Base-by-base conservation (phyloP, 179 eudicot species). In the Beta macrorhiza region DNA sequence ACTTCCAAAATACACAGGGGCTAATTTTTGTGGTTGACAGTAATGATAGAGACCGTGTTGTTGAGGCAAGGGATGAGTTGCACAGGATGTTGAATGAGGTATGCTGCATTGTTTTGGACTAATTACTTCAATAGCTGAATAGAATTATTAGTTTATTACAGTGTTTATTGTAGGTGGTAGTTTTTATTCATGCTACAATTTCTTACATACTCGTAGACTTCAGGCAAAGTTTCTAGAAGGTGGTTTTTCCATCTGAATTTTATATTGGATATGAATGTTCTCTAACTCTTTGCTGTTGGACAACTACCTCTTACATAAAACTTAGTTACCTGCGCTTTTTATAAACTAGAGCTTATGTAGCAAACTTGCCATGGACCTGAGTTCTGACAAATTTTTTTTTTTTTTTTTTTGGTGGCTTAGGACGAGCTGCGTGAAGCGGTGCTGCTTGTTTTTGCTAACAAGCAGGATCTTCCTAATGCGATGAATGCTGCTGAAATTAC, bases 401-500 rank as follows among this genome's bases (percentile, higher is more conserved):
- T 29, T 29, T n/a, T n/a, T n/a, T n/a, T n/a, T n/a, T n/a, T n/a
- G n/a, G n/a, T n/a, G n/a, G 10, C 79, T n/a, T 85, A 93, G 97
- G 97, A 93, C 83, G 97, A 93, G 91, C 90, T 93, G 67, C 88
- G 97, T 22, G 96, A 93, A 89, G 97, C 97, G 73, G 97, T 93
- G 59, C 83, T 93, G 82, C 97, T 92, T 74, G 97, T 92, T 59
- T 92, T 92, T 84, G 97, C 97, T 76, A 92, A 92, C 94, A 92
- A 92, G 84, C 97, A 92, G 83, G 97, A 92, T 91, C 96, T 93
- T 89, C 97, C 97, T 1, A 93, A 93, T 89, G 97, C 97, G 61
- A 93, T 93, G 97, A 93, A 93, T 76, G 97, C 97, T 87, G 97
- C 97, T 89, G 97, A 93, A 87, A 93, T 93, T 69, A 93, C 97